Base-by-base conservation (phyloP, 2,329 filamentous ascomycete genomes). In the Penicillium digitatum region DNA sequence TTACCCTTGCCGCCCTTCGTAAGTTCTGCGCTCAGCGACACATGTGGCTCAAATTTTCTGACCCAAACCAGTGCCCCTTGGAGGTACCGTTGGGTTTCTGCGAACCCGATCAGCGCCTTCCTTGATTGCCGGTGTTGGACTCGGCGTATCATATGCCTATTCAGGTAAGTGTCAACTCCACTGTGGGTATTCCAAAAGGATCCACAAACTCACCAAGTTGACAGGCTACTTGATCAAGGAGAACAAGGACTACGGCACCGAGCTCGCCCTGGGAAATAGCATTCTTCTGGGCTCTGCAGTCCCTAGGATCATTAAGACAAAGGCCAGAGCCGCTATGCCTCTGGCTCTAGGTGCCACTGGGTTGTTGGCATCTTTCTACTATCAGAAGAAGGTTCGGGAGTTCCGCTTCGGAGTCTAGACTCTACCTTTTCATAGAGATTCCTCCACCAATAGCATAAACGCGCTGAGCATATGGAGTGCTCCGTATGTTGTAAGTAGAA, bases 211-310 rank as follows among this genome's bases (percentile, higher is more conserved):
- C 22, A 26, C 7, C 12, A 20, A n/a, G 26, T 20, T 11, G 2
- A 1, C 20, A 62, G 60, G 60, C 2, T 61, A 61, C 26, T 31
- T 62, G 22, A 59, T 62, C 40, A 62, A 62, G 18, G 40, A 61
- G 42, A 62, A 62, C 52, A 59, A 59, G 44, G 60, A 62, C 52
- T 62, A 62, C 45, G 60, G 60, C 46, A 59, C 60, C 10, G 60
- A 62, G 26, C 54, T 62, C 22, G 60, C 60, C 43, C n/a, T 62
- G 18, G 60, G 56, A 39, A 62, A 61, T 47, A 62, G 60, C 32
- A 11, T 61, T 6, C 27, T 62, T 18, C 52, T 62, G 1, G 59
- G 57, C 2, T 59, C 60, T 14, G 60, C 51, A 5, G 44, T 57
- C 12, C 47, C 57, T 4, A 8, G 60, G 8, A 52, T 52, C 9